Evolutionary conservation across 2,329 filamentous ascomycete species (phyloP), one percentile per base, ranked within the genome.

Genomic region (Rugonectria rugulosa): DNA sequence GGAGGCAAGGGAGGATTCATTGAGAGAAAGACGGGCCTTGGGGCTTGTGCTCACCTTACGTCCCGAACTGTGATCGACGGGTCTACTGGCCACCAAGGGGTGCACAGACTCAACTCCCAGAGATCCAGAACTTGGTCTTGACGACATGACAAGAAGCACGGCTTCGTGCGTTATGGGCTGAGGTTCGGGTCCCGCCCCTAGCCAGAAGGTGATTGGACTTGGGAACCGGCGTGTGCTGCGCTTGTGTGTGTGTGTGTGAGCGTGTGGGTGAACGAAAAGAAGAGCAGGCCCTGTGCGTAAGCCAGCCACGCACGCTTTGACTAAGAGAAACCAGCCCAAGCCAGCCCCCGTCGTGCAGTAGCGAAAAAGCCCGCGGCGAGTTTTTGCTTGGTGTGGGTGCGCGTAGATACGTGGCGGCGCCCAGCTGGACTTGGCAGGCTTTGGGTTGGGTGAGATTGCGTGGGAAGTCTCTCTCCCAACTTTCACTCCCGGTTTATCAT

Each of bases 31-130:
- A 27, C 26, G 7, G 11, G 26, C 26, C 6, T 11, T 11, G 7
- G 26, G 6, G 26, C 26, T 11, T 11, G 11, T 11, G 26, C 26
- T 11, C 50, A 60, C 61, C 61, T 59, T 26, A n/a, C n/a, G n/a
- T n/a, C 38, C 56, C 63, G 54, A 62, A 58, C 63, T 51, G 59
- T 60, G 63, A 66, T 66, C 63, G 63, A 49, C 63, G n/a, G n/a
- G n/a, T n/a, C n/a, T n/a, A n/a, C n/a, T n/a, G n/a, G n/a, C n/a
- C n/a, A n/a, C 26, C 26, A 27, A 11, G 26, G 7, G 26, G 29
- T 41, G 57, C 57, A 60, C 57, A 54, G 56, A 57, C 44, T 26
- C 37, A 23, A 9, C 26, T 46, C 44, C n/a, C 38, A 53, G 50
- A 53, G 43, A 29, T 40, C 26, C 12, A 38, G 12, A 42, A 42